Evolutionary conservation across 495 filamentous ascomycete species (phyloP).

Genomic region (Jackrogersella minutella): DNA sequence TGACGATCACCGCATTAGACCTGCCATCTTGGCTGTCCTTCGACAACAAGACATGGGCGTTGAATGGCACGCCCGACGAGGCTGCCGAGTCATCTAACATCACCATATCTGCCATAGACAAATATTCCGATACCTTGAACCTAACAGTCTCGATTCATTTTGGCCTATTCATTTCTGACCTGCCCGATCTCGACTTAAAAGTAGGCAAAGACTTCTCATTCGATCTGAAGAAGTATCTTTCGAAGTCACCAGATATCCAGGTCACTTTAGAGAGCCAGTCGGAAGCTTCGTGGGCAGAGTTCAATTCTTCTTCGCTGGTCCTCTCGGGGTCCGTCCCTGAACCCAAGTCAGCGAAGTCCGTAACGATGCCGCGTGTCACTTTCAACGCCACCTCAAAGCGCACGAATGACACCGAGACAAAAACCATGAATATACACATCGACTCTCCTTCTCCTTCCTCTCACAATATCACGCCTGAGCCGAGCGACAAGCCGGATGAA

Average conservation of each 20-base stretch:
- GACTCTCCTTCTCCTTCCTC: constrained; percentile 36
- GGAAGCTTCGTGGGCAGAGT: constrained; percentile 71
- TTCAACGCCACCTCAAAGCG: constrained; percentile 60
- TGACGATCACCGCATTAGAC: constrained; percentile 55
- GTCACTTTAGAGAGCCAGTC: constrained; percentile 62
- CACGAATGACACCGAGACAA: constrained; percentile 51
- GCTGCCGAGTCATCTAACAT: constrained; percentile 67
- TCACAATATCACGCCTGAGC: constrained; percentile 15
- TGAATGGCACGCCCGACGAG: constrained; percentile 70
- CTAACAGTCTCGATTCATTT: constrained; percentile 70
- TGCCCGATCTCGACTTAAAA: constrained; percentile 60
- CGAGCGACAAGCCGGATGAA: constrained; percentile 21
- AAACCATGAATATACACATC: constrained; percentile 62
- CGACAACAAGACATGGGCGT: constrained; percentile 65
- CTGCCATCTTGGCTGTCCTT: constrained; percentile 76
- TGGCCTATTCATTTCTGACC: constrained; percentile 50
- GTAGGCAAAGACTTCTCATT: constrained; percentile 72
- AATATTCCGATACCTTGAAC: constrained; percentile 68
- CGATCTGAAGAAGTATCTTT: constrained; percentile 64
- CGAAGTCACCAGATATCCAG: constrained; percentile 59
- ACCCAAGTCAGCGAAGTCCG: constrained; percentile 19
- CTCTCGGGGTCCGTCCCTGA: constrained; percentile 71
- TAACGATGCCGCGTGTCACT: constrained; percentile 54
- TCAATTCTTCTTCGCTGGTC: constrained; percentile 62
- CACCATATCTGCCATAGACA: constrained; percentile 70